Evolutionary conservation across 176 grass and related monocot genomes (phyloP).

Genomic region (Guadua angustifolia): DNA sequence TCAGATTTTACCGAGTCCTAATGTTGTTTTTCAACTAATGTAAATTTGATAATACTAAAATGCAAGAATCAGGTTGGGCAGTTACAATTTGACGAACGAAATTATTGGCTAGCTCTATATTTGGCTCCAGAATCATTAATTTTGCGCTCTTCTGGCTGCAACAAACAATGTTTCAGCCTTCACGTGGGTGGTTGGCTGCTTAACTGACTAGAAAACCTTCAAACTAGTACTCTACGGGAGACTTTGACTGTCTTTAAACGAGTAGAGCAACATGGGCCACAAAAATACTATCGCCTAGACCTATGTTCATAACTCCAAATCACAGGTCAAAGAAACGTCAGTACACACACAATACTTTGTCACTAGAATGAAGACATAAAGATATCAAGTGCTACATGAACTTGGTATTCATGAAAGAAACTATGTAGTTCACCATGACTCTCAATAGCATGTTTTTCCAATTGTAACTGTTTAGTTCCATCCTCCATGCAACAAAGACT

Average conservation of each 20-base stretch:
- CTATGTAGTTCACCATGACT: not conserved
- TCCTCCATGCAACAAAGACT: not conserved
- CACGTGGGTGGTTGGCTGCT: conserved; percentile 4
- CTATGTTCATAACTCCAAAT: conserved; percentile 31
- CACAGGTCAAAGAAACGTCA: conserved; percentile 26
- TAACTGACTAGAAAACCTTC: conserved; percentile 30
- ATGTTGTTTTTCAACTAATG: conserved; percentile 7
- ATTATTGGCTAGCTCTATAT: not conserved
- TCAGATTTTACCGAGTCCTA: conserved; percentile 20
- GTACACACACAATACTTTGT: not conserved
- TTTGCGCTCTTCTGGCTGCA: not conserved
- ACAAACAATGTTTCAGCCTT: conserved; percentile 7
- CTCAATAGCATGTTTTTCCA: conserved; percentile 19
- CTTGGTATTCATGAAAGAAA: conserved; percentile 35
- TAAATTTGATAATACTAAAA: conserved; percentile 15
- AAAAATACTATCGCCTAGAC: conserved; percentile 25
- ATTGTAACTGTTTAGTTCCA: not conserved
- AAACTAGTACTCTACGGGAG: conserved; percentile 1
- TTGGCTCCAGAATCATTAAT: not conserved
- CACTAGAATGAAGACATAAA: conserved; percentile 6
- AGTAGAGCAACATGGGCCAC: not conserved
- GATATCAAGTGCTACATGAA: conserved; percentile 5
- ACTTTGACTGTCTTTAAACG: conserved; percentile 43
- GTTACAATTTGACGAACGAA: not conserved
- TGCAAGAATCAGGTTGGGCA: not conserved